These are phyloP conservation scores for Cladosporium sp. DNA, from an alignment of 2,329 filamentous ascomycete species.

Conservation along the genomic window DNA sequence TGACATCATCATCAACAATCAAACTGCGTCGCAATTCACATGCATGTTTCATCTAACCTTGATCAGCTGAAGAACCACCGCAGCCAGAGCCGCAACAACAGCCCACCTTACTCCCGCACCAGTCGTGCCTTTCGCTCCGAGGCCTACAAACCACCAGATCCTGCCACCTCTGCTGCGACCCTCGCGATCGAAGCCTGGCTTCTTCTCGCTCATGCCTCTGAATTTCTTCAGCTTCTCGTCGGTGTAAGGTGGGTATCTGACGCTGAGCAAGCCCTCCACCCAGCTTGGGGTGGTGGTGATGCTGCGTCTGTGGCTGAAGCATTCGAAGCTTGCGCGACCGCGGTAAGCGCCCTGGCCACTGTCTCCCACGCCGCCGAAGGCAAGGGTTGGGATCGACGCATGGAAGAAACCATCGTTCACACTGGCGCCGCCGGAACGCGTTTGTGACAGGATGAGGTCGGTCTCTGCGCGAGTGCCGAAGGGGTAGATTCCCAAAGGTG, in stretches of 20 bases:
- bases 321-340: constrained; percentile 72
- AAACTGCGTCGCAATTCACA: not conserved
- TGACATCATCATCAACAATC: constrained; percentile 7
- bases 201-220: constrained; percentile 52
- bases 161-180: constrained; percentile 43
- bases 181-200: constrained; percentile 63
- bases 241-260: constrained; percentile 66
- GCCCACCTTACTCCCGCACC: constrained; percentile 34
- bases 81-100: constrained; percentile 30
- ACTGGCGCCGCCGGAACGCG: constrained; percentile 54
- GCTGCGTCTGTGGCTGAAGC: constrained; percentile 64
- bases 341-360: constrained; percentile 76
- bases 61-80: constrained; percentile 24
- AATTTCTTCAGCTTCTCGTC: constrained; percentile 56
- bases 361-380: constrained; percentile 82
- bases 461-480: constrained; percentile 83
- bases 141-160: constrained; percentile 36
- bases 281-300: constrained; percentile 66
- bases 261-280: constrained; percentile 66
- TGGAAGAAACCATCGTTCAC: constrained; percentile 67
- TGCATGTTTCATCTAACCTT: not conserved
- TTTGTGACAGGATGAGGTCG: constrained; percentile 58
- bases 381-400: constrained; percentile 67
- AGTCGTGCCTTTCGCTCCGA: constrained; percentile 34
- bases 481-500: constrained; percentile 79